A percentile compares a stretch with the other conserved stretches of the same genome.
phyloP scores from a whole-genome alignment of 2,329 filamentous ascomycete species.

The Phaeosphaeria sp. region DNA sequence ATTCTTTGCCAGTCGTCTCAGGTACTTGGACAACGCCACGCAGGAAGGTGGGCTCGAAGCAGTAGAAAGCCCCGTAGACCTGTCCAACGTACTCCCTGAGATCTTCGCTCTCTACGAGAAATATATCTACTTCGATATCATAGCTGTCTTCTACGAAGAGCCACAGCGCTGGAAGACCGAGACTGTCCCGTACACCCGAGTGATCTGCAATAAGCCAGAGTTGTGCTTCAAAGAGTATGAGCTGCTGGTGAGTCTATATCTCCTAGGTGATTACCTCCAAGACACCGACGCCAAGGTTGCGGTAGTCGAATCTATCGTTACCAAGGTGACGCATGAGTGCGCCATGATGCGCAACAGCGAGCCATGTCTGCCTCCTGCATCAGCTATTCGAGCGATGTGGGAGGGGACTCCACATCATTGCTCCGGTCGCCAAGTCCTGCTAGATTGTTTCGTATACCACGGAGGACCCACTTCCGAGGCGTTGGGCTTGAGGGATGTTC shows the following conservation, averaged over 20 bases:
- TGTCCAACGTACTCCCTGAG: no score
- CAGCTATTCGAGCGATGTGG: background rate
- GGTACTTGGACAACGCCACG: slow-evolving; percentile 1
- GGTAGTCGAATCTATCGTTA: background rate
- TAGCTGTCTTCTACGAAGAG: background rate
- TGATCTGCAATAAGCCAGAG: no score
- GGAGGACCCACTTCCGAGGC: background rate
- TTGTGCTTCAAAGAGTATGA: slow-evolving; percentile 4
- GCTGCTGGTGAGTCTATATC: slow-evolving; percentile 9
- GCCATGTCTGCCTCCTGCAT: background rate
- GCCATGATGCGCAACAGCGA: background rate
- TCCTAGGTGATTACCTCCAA: slow-evolving; percentile 17
- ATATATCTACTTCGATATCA: slow-evolving; percentile 5
- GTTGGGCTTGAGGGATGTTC: background rate
- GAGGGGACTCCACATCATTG: background rate
- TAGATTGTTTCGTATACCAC: background rate
- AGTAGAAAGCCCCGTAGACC: no score
- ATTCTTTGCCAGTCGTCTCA: slow-evolving; percentile 9
- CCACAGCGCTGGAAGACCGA: background rate
- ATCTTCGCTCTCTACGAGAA: slow-evolving; percentile 17
- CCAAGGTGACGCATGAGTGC: background rate
- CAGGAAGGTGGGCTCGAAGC: slow-evolving; percentile 3
- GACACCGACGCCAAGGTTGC: background rate
- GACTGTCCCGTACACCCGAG: no score
- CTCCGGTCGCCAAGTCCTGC: background rate